Percentiles rank a stretch among this genome's conserved stretches.
Evolutionary conservation across 2,329 filamentous ascomycete species (phyloP).

Genomic region (Microdochium trichocladiopsis): DNA sequence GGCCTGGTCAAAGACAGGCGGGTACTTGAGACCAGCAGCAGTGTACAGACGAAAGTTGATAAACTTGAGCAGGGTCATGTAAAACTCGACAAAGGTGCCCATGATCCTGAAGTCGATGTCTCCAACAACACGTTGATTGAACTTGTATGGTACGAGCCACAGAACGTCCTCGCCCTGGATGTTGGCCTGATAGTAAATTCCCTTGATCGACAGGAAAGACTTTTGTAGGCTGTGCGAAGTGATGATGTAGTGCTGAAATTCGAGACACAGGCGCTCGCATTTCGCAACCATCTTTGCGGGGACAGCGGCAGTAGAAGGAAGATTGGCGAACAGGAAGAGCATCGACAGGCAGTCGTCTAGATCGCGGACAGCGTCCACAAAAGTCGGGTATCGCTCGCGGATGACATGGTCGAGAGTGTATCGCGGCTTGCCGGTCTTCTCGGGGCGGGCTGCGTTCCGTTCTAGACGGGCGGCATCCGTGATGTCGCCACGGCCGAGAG

Average conservation of each 20-base stretch:
- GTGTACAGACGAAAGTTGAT: conserved; percentile 96
- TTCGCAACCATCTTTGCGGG: conserved; percentile 93
- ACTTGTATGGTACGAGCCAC: conserved; percentile 96
- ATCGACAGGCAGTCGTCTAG: conserved; percentile 95
- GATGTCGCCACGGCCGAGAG: conserved; percentile 85
- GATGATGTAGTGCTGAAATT: conserved; percentile 98
- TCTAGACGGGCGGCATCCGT: conserved; percentile 83
- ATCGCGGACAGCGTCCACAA: conserved; percentile 87
- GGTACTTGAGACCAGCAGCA: conserved; percentile 84
- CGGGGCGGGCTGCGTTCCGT: conserved; percentile 75
- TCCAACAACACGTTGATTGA: conserved; percentile 88
- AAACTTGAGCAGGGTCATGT: conserved; percentile 91
- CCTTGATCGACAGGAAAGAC: conserved; percentile 97
- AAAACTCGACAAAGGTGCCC: conserved; percentile 98
- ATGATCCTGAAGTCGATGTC: conserved; percentile 99
- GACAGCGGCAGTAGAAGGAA: conserved; percentile 82
- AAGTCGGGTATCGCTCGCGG: conserved; percentile 96
- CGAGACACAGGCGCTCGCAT: conserved; percentile 86
- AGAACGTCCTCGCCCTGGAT: conserved; percentile 95
- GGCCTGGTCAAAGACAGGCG: conserved; percentile 81
- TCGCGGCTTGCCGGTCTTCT: conserved; percentile 83
- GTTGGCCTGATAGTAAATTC: conserved; percentile 97
- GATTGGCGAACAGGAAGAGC: conserved; percentile 94
- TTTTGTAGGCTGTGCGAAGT: conserved; percentile 85
- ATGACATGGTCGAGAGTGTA: conserved; percentile 95